Evolutionary conservation across 116 monocot genomes (phyloP).

Genomic region (Iris pallida): DNA sequence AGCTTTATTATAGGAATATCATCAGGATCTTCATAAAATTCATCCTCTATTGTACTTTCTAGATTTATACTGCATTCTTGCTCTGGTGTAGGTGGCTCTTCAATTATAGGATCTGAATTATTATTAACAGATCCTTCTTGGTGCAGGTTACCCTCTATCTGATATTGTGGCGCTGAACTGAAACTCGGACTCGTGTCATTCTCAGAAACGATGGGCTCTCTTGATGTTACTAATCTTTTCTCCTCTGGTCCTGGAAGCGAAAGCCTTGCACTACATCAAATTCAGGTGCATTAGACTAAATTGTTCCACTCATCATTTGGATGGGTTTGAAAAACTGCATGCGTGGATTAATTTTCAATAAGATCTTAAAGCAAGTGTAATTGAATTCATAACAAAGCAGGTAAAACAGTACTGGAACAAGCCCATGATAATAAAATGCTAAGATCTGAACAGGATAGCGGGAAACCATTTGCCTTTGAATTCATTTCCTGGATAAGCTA

Average conservation of each 20-base stretch:
- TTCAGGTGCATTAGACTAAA: too few species aligned
- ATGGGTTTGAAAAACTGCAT: too few species aligned
- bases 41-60: conserved; percentile 33
- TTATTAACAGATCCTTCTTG: background rate
- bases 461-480: too few species aligned
- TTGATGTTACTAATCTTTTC: conserved; percentile 28
- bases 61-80: conserved; percentile 12
- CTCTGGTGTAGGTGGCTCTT: conserved; percentile 46
- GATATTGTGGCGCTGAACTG: background rate
- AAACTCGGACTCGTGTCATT: background rate
- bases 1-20: conserved; percentile 42
- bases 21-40: conserved; percentile 38
- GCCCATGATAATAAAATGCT: too few species aligned
- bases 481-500: too few species aligned
- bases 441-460: too few species aligned
- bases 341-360: too few species aligned
- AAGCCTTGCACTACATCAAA: conserved; percentile 31
- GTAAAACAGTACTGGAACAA: too few species aligned
- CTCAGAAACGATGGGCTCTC: conserved; percentile 5
- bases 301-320: too few species aligned
- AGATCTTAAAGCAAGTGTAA: too few species aligned
- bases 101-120: conserved; percentile 40
- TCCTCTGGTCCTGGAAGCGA: conserved; percentile 46
- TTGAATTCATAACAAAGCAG: too few species aligned
- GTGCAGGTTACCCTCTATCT: conserved; percentile 7